Base-by-base conservation (phyloP, 192 early-diverging fungal species). In the Coemansia sp. region DNA sequence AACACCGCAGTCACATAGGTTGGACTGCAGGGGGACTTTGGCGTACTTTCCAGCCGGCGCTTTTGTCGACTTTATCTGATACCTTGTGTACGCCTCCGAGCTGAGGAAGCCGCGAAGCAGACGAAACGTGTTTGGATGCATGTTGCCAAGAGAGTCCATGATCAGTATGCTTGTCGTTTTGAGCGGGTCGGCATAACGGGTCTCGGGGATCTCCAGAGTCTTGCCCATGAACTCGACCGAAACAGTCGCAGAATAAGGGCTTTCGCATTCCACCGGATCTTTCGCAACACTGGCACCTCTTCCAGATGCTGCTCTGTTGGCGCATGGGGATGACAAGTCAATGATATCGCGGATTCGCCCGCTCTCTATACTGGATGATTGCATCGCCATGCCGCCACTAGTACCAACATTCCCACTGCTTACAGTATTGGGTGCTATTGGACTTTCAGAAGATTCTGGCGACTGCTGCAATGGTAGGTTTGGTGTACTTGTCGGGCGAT, bases 1-100 rank as follows among this genome's bases (percentile, higher is more conserved):
- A 13, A 95, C 70, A n/a, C 93, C 93, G 55, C 93, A 95, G 62
- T 95, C 93, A 48, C 84, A 90, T 55, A 78, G 62, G 54, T 95
- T 95, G 43, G 72, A 53, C 45, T 95, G 93, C 19, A 72, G 46
- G 14, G 89, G 89, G 15, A 83, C 80, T 72, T 86, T 86, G 45
- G 81, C 86, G 40, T 87, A 79, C 46, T 63, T 78, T 8, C 80
- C 77, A 2, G 19, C 52, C 4, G 55, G 13, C 17, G 48, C 61
- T 9, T 62, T 50, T 4, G 38, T 26, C 35, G 77, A 45, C 0
- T 77, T 55, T 15, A 75, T 50, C 1, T 63, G 30, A 43, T 85
- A 83, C 13, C 73, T 64, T 10, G 72, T 60, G 11, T 32, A 42
- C 37, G 87, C 87, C 64, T 87, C 83, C 0, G 44, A 43, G 3